A percentile compares a stretch with the other conserved stretches of the same genome.
These are phyloP conservation scores for Calycina marina DNA, from an alignment of 2,329 filamentous ascomycete species.

Conservation along the genomic window DNA sequence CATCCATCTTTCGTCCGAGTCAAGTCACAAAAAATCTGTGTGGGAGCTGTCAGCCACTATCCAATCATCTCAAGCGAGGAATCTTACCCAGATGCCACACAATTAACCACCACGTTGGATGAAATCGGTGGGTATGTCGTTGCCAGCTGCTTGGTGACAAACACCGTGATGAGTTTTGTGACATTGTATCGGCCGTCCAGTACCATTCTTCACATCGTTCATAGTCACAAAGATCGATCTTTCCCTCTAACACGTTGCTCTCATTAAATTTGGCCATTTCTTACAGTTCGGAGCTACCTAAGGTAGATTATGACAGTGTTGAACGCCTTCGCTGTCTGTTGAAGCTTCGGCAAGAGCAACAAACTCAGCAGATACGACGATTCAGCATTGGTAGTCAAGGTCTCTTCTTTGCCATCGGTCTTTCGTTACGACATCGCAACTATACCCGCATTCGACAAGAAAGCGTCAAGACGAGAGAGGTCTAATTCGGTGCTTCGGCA, in stretches of 20 bases:
- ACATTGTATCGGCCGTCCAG: slow-evolving; percentile 6
- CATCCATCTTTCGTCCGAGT: slow-evolving; percentile 2
- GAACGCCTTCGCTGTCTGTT: slow-evolving; percentile 4
- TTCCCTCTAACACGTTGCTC: slow-evolving; percentile 3
- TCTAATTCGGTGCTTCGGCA: no score
- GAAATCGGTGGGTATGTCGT: slow-evolving; percentile 2
- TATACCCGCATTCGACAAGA: slow-evolving; percentile 9
- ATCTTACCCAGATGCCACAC: slow-evolving; percentile 4
- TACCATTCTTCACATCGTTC: slow-evolving; percentile 2
- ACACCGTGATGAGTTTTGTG: slow-evolving; percentile 6
- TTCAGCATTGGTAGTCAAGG: slow-evolving; percentile 6
- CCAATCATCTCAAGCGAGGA: background rate
- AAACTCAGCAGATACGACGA: slow-evolving; percentile 3
- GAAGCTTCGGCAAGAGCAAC: slow-evolving; percentile 5
- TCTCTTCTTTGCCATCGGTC: slow-evolving; percentile 7
- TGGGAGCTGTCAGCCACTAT: background rate
- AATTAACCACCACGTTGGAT: slow-evolving; percentile 4
- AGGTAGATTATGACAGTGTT: slow-evolving; percentile 5
- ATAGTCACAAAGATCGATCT: slow-evolving; percentile 8
- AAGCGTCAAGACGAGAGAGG: slow-evolving; percentile 6
- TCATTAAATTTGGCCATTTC: slow-evolving; percentile 8
- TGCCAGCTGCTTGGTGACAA: slow-evolving; percentile 4
- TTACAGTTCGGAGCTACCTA: slow-evolving; percentile 7
- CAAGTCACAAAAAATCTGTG: slow-evolving; percentile 3
- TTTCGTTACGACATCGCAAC: slow-evolving; percentile 1